These are phyloP conservation scores for Candida sanyaensis DNA, from an alignment of 1,139 yeast genomes.

Conservation along the genomic window DNA sequence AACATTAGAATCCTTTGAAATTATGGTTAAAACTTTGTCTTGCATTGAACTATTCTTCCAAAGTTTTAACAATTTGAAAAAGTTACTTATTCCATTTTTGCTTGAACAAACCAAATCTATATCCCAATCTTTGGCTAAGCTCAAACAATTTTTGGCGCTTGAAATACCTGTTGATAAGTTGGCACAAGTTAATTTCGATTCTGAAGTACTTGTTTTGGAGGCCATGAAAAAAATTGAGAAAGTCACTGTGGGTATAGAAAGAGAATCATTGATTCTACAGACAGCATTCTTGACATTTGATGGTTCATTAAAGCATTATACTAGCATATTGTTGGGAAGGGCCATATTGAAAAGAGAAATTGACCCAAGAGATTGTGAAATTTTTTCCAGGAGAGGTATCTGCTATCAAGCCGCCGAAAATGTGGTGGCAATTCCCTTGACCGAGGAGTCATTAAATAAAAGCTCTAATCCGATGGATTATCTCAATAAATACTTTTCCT, in stretches of 20 bases:
- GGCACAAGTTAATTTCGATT: slow-evolving; percentile 12
- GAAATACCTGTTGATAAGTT: slow-evolving; percentile 23
- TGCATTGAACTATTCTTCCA: slow-evolving; percentile 39
- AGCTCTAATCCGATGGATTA: slow-evolving; percentile 19
- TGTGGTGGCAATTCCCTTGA: slow-evolving; percentile 45
- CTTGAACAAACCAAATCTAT: slow-evolving; percentile 32
- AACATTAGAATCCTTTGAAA: slow-evolving; percentile 24
- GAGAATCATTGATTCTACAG: slow-evolving; percentile 31
- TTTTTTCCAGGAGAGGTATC: slow-evolving; percentile 39
- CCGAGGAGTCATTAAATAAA: slow-evolving; percentile 27
- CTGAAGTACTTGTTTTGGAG: slow-evolving; percentile 18
- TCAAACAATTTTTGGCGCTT: slow-evolving; percentile 25
- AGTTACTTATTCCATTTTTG: slow-evolving; percentile 38
- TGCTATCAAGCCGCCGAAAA: slow-evolving; percentile 47
- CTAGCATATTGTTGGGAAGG: slow-evolving; percentile 40
- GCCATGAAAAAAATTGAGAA: slow-evolving; percentile 39
- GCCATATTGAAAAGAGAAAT: slow-evolving; percentile 44
- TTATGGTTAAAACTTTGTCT: slow-evolving; percentile 24
- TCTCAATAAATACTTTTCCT: slow-evolving; percentile 23
- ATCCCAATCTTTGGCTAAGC: slow-evolving; percentile 26
- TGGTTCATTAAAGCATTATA: slow-evolving; percentile 38
- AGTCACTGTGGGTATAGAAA: slow-evolving; percentile 39
- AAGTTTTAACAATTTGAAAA: slow-evolving; percentile 40
- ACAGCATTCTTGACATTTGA: slow-evolving; percentile 36
- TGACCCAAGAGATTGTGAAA: slow-evolving; percentile 30